Evolutionary conservation across 2,329 filamentous ascomycete genomes (phyloP).

Genomic region (Ploettnerulaceae sp.): DNA sequence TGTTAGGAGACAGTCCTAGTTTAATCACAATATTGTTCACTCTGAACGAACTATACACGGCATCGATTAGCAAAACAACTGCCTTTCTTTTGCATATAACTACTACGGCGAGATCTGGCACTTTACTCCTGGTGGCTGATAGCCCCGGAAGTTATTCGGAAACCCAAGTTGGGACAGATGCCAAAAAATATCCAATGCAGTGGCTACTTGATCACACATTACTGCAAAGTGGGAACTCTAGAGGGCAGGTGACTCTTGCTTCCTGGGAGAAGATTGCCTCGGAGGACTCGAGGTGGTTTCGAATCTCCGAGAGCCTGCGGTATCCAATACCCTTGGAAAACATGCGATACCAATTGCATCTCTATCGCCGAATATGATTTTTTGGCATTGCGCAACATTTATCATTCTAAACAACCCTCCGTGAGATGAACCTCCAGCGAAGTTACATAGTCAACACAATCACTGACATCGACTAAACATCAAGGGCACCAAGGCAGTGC

Average conservation of each 20-base stretch:
- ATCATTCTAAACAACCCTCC: conserved; percentile 22
- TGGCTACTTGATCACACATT: conserved; percentile 86
- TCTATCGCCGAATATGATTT: conserved; percentile 54
- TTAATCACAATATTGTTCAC: conserved; percentile 88
- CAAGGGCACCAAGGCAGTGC: conserved; percentile 52
- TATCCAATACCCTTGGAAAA: conserved; percentile 89
- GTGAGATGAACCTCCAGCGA: conserved; percentile 7
- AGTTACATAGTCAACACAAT: conserved; percentile 6
- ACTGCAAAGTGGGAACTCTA: conserved; percentile 41
- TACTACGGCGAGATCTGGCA: conserved; percentile 48
- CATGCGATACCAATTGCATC: conserved; percentile 89
- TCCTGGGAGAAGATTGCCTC: conserved; percentile 71
- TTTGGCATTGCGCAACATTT: conserved; percentile 14
- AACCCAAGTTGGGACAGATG: conserved; percentile 55
- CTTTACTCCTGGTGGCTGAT: conserved; percentile 80
- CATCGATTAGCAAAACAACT: conserved; percentile 68
- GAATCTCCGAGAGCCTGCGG: conserved; percentile 58
- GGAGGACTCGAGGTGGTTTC: conserved; percentile 81
- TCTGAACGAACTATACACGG: conserved; percentile 87
- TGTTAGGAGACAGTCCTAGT: conserved; percentile 36
- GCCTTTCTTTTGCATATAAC: conserved; percentile 68
- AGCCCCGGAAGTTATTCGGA: conserved; percentile 92
- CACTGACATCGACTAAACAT: conserved; percentile 47
- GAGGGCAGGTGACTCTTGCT: conserved; percentile 31
- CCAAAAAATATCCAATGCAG: conserved; percentile 81